phyloP scores from a whole-genome alignment of 352 stramenopile genomes.

The Phytophthora chlamydospora region DNA sequence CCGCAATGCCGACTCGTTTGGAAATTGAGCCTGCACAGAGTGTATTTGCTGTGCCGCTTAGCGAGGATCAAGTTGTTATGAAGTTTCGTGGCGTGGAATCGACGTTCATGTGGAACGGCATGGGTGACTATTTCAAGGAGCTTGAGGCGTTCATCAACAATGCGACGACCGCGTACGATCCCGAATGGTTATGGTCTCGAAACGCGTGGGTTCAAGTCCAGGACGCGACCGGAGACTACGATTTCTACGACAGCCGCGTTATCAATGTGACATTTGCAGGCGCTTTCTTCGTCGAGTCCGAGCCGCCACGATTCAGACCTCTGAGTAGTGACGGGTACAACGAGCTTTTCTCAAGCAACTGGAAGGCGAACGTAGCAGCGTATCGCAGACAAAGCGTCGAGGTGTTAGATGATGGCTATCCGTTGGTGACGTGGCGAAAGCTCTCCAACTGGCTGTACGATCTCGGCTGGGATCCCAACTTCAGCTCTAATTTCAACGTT shows the following conservation, averaged over 20 bases:
- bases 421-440: constrained; percentile 13
- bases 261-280: constrained; percentile 12
- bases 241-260: neutral
- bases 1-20: constrained; percentile 18
- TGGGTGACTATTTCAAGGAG: neutral
- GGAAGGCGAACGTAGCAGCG: constrained; percentile 5
- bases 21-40: constrained; percentile 17
- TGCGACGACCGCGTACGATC: constrained; percentile 3
- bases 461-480: constrained; percentile 4
- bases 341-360: constrained; percentile 18
- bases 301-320: constrained; percentile 24
- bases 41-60: constrained; percentile 13
- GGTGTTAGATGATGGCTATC: constrained; percentile 4
- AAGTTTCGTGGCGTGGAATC: constrained; percentile 25
- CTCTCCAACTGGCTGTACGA: constrained; percentile 16
- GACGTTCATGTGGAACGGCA: constrained; percentile 4
- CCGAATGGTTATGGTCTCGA: too few relatives aligned
- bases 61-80: constrained; percentile 20
- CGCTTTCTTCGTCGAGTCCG: constrained; percentile 20
- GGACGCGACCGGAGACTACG: neutral
- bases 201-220: too few relatives aligned
- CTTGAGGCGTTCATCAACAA: neutral
- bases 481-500: neutral
- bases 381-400: constrained; percentile 15
- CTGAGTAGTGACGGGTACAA: constrained; percentile 14